Evolutionary conservation across 2,329 filamentous ascomycete genomes (phyloP).

Genomic region (Penicillium palitans): DNA sequence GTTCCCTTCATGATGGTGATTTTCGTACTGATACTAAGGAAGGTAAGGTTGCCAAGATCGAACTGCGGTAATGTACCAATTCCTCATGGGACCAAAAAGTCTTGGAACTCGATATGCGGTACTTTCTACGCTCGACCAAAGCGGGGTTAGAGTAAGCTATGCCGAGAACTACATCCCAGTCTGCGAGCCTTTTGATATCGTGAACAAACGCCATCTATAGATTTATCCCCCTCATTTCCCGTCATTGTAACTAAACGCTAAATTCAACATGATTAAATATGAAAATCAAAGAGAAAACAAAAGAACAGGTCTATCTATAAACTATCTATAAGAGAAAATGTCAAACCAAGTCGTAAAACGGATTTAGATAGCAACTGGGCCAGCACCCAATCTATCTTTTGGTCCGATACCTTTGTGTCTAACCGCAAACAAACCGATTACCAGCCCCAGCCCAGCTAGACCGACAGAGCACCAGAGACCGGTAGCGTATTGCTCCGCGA

Average conservation of each 20-base stretch:
- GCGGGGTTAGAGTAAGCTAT: background rate
- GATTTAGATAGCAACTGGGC: slow-evolving; percentile 19
- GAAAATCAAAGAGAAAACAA: background rate
- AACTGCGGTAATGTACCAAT: background rate
- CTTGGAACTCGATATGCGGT: background rate
- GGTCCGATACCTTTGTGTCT: slow-evolving; percentile 24
- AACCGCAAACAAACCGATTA: slow-evolving; percentile 20
- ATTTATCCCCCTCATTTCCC: background rate
- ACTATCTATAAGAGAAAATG: background rate
- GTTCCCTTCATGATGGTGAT: background rate
- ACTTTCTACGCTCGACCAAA: background rate
- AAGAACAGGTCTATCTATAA: background rate
- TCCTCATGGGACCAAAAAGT: background rate
- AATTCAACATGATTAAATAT: background rate
- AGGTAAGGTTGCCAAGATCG: background rate
- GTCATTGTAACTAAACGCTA: background rate
- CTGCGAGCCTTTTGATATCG: background rate
- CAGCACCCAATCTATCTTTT: slow-evolving; percentile 20
- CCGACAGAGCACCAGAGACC: slow-evolving; percentile 47
- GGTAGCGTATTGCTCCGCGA: slow-evolving; percentile 40
- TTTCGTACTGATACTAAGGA: background rate
- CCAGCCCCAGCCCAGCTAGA: slow-evolving; percentile 40
- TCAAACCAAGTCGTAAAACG: background rate
- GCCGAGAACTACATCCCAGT: background rate
- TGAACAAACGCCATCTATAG: background rate